Conservation (phyloP, 139 green algal genomes). For the Yamagishiella unicocca region DNA sequence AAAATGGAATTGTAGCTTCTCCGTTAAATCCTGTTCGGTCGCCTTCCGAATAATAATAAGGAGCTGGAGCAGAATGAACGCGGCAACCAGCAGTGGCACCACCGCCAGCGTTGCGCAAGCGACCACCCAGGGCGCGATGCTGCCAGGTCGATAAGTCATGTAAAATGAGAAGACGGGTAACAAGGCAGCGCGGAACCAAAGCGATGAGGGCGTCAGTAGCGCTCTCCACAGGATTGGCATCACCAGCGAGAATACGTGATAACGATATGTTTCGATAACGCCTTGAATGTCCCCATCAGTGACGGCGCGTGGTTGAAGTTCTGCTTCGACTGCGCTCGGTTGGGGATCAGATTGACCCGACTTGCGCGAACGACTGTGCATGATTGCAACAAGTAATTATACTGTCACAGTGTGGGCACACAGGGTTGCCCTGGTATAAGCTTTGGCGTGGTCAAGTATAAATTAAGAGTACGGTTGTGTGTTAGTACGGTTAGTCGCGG, state of each 20-base stretch:
- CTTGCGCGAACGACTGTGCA: too few species aligned
- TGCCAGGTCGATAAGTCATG: background rate
- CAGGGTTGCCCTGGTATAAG: too few species aligned
- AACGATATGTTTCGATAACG: background rate
- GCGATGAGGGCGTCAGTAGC: background rate
- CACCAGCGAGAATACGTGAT: background rate
- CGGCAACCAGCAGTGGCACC: background rate
- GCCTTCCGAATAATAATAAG: background rate
- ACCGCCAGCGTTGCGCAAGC: background rate
- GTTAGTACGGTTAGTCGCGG: too few species aligned
- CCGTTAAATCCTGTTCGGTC: background rate
- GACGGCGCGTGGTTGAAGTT: background rate
- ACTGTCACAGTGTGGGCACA: too few species aligned
- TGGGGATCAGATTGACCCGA: too few species aligned
- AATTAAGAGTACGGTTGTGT: too few species aligned
- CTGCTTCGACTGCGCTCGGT: background rate
- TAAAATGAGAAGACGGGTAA: slow-evolving; percentile 14
- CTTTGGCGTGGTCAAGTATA: too few species aligned
- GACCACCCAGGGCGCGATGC: background rate
- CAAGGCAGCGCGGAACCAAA: slow-evolving; percentile 2
- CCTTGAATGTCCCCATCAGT: background rate
- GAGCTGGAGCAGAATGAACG: slow-evolving; percentile 6
- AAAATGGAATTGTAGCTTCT: background rate
- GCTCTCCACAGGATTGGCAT: background rate
- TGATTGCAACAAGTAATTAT: too few species aligned